phyloP scores from a whole-genome alignment of 768 basidiomycete species.

The Strobilomyces dryophilus region DNA sequence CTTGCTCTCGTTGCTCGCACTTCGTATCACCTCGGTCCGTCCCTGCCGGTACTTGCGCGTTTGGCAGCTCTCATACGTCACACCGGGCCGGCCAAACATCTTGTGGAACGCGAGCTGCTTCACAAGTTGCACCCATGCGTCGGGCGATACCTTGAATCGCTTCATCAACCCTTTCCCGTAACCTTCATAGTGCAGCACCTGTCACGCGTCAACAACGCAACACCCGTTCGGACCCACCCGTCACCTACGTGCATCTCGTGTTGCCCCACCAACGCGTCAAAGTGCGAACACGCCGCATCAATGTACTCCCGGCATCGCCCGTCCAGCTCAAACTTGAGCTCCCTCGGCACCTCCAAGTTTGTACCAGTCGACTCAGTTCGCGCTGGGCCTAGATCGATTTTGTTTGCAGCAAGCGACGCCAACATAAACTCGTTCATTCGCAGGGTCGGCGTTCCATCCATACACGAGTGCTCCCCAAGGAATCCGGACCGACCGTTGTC shows the following conservation, averaged over 20 bases:
- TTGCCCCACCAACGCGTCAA: slow-evolving; percentile 67
- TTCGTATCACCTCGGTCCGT: slow-evolving; percentile 92
- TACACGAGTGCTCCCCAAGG: slow-evolving; percentile 81
- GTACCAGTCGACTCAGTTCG: slow-evolving; percentile 31
- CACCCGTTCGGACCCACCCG: background rate
- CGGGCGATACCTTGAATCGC: slow-evolving; percentile 77
- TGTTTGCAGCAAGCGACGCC: slow-evolving; percentile 65
- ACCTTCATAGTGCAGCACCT: slow-evolving; percentile 80
- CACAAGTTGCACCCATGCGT: slow-evolving; percentile 92
- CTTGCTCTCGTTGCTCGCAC: slow-evolving; percentile 76
- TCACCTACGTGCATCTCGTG: slow-evolving; percentile 74
- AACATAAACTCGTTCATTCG: slow-evolving; percentile 94
- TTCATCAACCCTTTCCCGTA: slow-evolving; percentile 91
- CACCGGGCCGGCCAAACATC: slow-evolving; percentile 67
- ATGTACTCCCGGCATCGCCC: slow-evolving; percentile 49
- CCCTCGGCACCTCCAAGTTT: slow-evolving; percentile 53
- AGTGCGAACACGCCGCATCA: slow-evolving; percentile 55
- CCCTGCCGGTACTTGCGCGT: slow-evolving; percentile 90
- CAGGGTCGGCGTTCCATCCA: slow-evolving; percentile 94
- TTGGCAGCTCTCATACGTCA: slow-evolving; percentile 92
- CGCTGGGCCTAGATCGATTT: slow-evolving; percentile 69
- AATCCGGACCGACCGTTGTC: slow-evolving; percentile 95
- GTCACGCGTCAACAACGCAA: slow-evolving; percentile 9
- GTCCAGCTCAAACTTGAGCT: slow-evolving; percentile 71
- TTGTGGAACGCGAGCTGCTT: slow-evolving; percentile 96